phyloP scores from a whole-genome alignment of 345 rosid genomes.

The Kandelia obovata region DNA sequence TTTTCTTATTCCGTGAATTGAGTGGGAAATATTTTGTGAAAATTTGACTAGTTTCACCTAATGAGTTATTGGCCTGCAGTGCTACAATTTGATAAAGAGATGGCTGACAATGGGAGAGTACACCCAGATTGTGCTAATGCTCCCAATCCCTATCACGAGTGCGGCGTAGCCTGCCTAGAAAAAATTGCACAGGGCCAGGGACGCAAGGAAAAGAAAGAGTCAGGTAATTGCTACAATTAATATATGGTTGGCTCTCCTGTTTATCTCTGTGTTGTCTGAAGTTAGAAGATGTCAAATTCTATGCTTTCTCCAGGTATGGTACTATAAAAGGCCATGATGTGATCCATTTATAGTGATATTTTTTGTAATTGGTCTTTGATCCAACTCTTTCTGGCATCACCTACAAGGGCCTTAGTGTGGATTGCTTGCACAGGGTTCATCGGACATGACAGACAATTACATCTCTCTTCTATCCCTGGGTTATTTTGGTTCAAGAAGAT shows the following conservation, averaged over 20 bases:
- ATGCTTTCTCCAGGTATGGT: background rate
- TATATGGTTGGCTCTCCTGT: background rate
- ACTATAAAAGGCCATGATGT: too few species aligned
- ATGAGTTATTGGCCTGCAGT: background rate
- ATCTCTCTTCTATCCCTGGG: background rate
- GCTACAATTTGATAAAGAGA: constrained; percentile 14
- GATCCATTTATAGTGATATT: too few species aligned
- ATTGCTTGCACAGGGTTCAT: too few species aligned
- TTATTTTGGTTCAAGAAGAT: too few species aligned
- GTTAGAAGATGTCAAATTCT: background rate
- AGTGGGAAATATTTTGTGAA: background rate
- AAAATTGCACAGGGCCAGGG: constrained; percentile 20
- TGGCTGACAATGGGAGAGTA: constrained; percentile 31
- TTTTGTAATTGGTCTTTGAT: too few species aligned
- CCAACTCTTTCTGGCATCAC: too few species aligned
- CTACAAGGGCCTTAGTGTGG: too few species aligned
- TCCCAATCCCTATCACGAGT: constrained; percentile 33
- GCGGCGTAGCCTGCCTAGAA: constrained; percentile 33
- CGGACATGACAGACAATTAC: background rate
- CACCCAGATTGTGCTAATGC: constrained; percentile 32
- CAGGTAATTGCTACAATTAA: constrained; percentile 15
- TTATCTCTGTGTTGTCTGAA: background rate
- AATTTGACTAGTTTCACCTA: background rate
- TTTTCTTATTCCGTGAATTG: background rate
- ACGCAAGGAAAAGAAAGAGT: constrained; percentile 20